Evolutionary conservation across 164 flowering plant genomes (phyloP).

Genomic region (Sedum album): DNA sequence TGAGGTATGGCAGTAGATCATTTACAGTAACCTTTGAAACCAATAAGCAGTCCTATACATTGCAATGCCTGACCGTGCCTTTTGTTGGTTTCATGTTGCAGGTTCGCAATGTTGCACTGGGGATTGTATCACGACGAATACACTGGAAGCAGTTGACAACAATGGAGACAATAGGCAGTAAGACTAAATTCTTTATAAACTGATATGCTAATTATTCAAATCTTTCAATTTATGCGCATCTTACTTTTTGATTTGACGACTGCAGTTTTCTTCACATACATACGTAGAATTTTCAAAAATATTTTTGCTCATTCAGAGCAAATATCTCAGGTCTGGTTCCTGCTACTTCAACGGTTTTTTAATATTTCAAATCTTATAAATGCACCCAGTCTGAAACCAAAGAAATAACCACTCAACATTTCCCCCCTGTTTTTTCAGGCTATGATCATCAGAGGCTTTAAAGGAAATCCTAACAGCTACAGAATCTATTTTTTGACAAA

Average conservation of each 20-base stretch:
- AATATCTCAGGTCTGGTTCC: constrained; percentile 66
- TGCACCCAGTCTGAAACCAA: neutral
- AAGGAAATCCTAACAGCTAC: constrained; percentile 66
- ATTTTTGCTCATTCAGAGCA: constrained; percentile 87
- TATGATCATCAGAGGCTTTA: constrained; percentile 87
- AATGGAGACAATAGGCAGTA: constrained; percentile 82
- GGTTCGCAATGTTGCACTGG: constrained; percentile 90
- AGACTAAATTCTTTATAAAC: constrained; percentile 11
- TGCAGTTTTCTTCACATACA: constrained; percentile 70
- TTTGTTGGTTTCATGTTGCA: constrained; percentile 17
- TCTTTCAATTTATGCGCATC: neutral
- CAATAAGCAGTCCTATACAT: neutral
- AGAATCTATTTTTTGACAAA: constrained; percentile 50
- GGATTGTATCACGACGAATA: constrained; percentile 89
- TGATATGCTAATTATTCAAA: neutral
- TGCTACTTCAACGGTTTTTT: neutral
- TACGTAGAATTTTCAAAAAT: constrained; percentile 75
- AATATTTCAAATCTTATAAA: neutral
- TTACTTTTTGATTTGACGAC: constrained; percentile 13
- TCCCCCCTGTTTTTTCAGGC: constrained; percentile 42
- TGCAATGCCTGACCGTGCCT: neutral
- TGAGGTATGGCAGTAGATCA: constrained; percentile 50
- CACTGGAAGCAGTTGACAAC: constrained; percentile 65
- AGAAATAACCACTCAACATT: neutral
- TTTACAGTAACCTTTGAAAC: neutral